Percentiles rank a stretch among this genome's conserved stretches.
Evolutionary conservation across 768 basidiomycete genomes (phyloP).

Genomic region (Naganishia vaughanmartiniae): DNA sequence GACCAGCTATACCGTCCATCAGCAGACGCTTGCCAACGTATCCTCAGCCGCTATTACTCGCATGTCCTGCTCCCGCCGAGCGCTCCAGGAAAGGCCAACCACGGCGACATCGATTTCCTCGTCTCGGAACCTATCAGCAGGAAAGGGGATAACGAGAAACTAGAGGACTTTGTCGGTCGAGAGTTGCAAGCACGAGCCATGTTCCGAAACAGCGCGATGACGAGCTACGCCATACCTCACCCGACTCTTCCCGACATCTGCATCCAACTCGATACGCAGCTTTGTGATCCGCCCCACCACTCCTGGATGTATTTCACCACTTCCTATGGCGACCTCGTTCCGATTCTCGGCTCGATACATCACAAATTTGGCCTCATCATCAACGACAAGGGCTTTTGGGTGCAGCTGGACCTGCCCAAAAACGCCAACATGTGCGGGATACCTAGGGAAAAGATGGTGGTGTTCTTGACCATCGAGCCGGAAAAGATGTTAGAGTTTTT

Average conservation of each 20-base stretch:
- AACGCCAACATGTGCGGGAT: not conserved
- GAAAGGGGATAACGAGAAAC: not conserved
- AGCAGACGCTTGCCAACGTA: not conserved
- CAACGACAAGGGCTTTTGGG: slow-evolving; percentile 25
- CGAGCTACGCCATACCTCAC: slow-evolving; percentile 64
- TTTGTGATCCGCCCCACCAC: slow-evolving; percentile 60
- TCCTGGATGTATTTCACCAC: slow-evolving; percentile 61
- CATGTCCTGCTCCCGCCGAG: slow-evolving; percentile 62
- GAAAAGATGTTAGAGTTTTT: slow-evolving; percentile 18
- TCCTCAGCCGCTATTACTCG: slow-evolving; percentile 57
- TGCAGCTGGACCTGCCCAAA: slow-evolving; percentile 3
- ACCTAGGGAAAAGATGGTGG: slow-evolving; percentile 11
- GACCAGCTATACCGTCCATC: not conserved
- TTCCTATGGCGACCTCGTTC: slow-evolving; percentile 69
- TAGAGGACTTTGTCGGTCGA: slow-evolving; percentile 44
- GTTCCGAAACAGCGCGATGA: slow-evolving; percentile 60
- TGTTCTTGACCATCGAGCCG: slow-evolving; percentile 5
- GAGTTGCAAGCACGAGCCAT: slow-evolving; percentile 57
- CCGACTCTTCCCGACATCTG: slow-evolving; percentile 49
- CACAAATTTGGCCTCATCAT: slow-evolving; percentile 14
- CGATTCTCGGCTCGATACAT: slow-evolving; percentile 63
- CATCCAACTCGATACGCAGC: slow-evolving; percentile 65
- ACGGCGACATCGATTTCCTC: slow-evolving; percentile 70
- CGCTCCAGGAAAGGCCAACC: slow-evolving; percentile 64
- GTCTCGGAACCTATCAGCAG: slow-evolving; percentile 57